A percentile compares a stretch with the other conserved stretches of the same genome.
Conservation (phyloP, 140 eudicot species). For the Flaveria floridana region DNA sequence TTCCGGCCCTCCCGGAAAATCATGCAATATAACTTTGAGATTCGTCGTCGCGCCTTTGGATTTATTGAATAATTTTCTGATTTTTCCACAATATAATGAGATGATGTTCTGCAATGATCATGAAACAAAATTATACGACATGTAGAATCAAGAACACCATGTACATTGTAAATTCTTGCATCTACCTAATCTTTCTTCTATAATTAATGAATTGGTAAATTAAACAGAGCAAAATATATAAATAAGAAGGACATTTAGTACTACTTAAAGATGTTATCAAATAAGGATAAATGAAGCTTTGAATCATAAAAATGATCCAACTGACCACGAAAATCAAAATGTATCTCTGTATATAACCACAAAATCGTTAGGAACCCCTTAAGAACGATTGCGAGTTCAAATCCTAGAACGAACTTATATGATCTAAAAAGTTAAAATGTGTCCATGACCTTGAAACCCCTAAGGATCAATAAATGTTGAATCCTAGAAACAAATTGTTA, state of each 20-base stretch:
- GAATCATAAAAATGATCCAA: neutral
- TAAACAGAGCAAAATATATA: too few species aligned
- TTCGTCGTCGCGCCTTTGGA: conserved; percentile 34
- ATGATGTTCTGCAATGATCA: conserved; percentile 51
- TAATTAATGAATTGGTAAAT: too few species aligned
- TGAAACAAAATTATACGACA: conserved; percentile 15
- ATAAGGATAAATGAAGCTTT: neutral
- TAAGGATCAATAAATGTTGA: neutral
- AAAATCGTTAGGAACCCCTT: neutral
- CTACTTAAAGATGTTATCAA: too few species aligned
- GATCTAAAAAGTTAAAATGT: neutral
- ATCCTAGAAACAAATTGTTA: neutral
- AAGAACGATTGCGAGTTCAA: neutral
- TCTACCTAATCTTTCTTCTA: too few species aligned
- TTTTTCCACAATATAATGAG: conserved; percentile 57
- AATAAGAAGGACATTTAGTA: too few species aligned
- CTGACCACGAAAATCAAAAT: neutral
- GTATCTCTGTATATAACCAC: neutral
- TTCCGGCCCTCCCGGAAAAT: conserved; percentile 84
- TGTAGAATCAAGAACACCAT: neutral
- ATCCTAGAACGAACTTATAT: neutral
- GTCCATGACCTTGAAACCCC: neutral
- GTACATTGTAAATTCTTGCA: neutral
- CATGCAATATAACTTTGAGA: conserved; percentile 70
- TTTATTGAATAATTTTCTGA: conserved; percentile 50